Evolutionary conservation across 441 rosid genomes (phyloP).

Genomic region (Brassica balearica): DNA sequence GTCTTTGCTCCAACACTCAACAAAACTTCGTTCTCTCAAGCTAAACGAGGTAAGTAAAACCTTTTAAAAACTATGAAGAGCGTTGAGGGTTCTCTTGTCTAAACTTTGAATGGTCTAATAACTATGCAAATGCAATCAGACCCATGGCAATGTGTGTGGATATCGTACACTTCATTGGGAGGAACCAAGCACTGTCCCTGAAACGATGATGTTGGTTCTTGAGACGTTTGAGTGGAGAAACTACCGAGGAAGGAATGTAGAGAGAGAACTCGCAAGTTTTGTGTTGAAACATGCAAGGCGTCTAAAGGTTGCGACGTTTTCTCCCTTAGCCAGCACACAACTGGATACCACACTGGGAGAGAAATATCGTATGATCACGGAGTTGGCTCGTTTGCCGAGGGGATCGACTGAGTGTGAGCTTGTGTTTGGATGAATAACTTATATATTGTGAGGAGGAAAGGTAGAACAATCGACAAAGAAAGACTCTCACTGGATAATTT

Average conservation of each 20-base stretch:
- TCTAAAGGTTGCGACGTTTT: background rate
- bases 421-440: background rate
- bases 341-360: background rate
- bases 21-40: background rate
- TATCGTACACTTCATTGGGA: background rate
- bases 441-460: background rate
- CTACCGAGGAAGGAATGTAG: background rate
- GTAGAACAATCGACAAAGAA: background rate
- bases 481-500: background rate
- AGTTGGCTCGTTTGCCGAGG: background rate
- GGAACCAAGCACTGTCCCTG: background rate
- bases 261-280: conserved; percentile 7
- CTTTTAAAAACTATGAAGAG: background rate
- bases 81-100: background rate
- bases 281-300: background rate
- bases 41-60: background rate
- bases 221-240: conserved; percentile 1
- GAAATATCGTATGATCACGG: background rate
- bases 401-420: background rate
- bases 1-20: background rate
- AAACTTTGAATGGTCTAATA: background rate
- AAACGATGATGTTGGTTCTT: background rate
- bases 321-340: background rate
- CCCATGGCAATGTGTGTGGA: background rate
- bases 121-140: background rate